Percentiles rank a stretch among this genome's conserved stretches.
Evolutionary conservation across 1,284 basidiomycete species (phyloP).

Genomic region (Boletus chippewaensis): DNA sequence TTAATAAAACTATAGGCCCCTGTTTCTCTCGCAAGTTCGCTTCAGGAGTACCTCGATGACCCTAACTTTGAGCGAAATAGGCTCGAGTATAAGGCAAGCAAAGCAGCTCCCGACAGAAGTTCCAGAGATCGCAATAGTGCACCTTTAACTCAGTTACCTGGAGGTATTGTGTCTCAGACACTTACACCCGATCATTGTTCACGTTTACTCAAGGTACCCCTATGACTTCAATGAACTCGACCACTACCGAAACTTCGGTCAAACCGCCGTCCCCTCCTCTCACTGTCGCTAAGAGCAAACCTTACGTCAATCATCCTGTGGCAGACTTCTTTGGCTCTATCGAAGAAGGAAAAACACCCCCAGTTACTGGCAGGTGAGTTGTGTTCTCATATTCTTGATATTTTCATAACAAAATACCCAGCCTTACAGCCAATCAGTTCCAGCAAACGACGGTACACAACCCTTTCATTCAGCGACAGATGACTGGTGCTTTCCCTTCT

Average conservation of each 20-base stretch:
- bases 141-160: constrained; percentile 12
- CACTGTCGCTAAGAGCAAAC: constrained; percentile 20
- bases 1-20: constrained; percentile 59
- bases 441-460: constrained; percentile 65
- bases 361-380: constrained; percentile 49
- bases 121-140: constrained; percentile 29
- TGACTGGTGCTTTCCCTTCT: constrained; percentile 38
- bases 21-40: constrained; percentile 83
- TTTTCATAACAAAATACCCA: constrained; percentile 27
- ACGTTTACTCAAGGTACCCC: constrained; percentile 11
- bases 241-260: constrained; percentile 13
- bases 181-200: background rate
- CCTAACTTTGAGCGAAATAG: constrained; percentile 95
- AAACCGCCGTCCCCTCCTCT: constrained; percentile 24
- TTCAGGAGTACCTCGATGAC: constrained; percentile 95
- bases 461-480: constrained; percentile 66
- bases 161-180: constrained; percentile 17
- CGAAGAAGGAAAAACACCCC: constrained; percentile 70
- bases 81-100: constrained; percentile 85
- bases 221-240: constrained; percentile 13
- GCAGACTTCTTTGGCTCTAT: constrained; percentile 92
- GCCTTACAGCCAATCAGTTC: constrained; percentile 49
- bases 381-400: background rate
- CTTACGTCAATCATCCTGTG: constrained; percentile 39
- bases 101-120: constrained; percentile 63